These are phyloP conservation scores for Globisporangium cylindrosporum DNA, from an alignment of 352 stramenopile genomes.

Conservation along the genomic window DNA sequence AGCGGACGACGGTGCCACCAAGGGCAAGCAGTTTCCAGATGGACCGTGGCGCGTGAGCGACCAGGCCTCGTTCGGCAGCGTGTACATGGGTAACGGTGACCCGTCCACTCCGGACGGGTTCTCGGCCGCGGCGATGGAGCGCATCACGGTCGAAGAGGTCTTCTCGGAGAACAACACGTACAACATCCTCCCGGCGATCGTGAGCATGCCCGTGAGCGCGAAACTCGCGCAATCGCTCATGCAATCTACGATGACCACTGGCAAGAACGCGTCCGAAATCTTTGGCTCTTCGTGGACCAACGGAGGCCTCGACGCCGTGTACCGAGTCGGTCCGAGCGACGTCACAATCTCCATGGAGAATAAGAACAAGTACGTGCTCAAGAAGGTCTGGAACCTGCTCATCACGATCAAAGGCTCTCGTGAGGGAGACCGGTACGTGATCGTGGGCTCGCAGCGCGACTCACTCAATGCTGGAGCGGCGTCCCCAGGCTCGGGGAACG, in stretches of 20 bases:
- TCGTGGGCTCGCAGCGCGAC: conserved; percentile 66
- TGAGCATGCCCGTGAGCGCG: conserved; percentile 72
- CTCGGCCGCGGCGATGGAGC: conserved; percentile 50
- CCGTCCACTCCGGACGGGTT: conserved; percentile 74
- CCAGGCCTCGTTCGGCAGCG: conserved; percentile 60
- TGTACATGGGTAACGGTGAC: conserved; percentile 86
- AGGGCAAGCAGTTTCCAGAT: conserved; percentile 56
- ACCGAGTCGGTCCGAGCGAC: conserved; percentile 29
- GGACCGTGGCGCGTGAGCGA: conserved; percentile 62
- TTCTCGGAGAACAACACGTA: conserved; percentile 83
- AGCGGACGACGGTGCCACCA: conserved; percentile 46
- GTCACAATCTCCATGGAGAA: conserved; percentile 47
- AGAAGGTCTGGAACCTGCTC: conserved; percentile 78
- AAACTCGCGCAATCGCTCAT: conserved; percentile 54
- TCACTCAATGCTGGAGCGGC: conserved; percentile 64
- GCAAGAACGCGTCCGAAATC: conserved; percentile 36
- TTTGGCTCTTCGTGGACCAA: conserved; percentile 35
- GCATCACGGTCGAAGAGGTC: conserved; percentile 71
- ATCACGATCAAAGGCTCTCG: conserved; percentile 68
- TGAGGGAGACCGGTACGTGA: conserved; percentile 75
- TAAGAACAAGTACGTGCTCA: conserved; percentile 66
- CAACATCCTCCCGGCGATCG: conserved; percentile 69
- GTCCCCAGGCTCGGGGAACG: conserved; percentile 68
- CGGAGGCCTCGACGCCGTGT: conserved; percentile 29
- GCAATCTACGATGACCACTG: conserved; percentile 15